Percentiles rank a stretch among this genome's conserved stretches.
phyloP scores from a whole-genome alignment of 352 stramenopile species.

The Phytophthora chlamydospora region DNA sequence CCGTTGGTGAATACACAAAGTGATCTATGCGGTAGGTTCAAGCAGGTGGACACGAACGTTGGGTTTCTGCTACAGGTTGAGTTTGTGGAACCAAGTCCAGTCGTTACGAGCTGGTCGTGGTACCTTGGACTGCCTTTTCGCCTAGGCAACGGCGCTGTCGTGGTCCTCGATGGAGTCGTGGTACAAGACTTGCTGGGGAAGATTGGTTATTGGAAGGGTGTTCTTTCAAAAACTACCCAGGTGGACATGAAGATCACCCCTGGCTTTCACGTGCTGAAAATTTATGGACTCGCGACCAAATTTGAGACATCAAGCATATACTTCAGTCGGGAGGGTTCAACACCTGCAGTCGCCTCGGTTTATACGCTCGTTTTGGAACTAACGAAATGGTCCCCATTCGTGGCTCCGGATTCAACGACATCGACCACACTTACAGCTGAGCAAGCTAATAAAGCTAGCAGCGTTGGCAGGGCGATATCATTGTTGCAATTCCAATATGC shows the following conservation, averaged over 20 bases:
- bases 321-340: slow-evolving; percentile 48
- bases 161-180: slow-evolving; percentile 54
- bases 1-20: slow-evolving; percentile 47
- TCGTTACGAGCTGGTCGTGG: slow-evolving; percentile 54
- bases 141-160: slow-evolving; percentile 45
- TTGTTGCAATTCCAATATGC: slow-evolving; percentile 49
- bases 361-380: slow-evolving; percentile 35
- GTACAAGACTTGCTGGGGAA: slow-evolving; percentile 53
- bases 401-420: slow-evolving; percentile 37
- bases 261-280: slow-evolving; percentile 47
- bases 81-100: slow-evolving; percentile 48
- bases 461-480: slow-evolving; percentile 49
- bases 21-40: slow-evolving; percentile 54
- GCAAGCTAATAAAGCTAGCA: slow-evolving; percentile 39
- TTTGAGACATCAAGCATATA: slow-evolving; percentile 60
- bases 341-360: slow-evolving; percentile 28
- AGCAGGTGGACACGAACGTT: slow-evolving; percentile 45
- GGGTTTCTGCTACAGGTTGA: slow-evolving; percentile 56
- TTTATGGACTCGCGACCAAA: slow-evolving; percentile 49
- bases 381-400: slow-evolving; percentile 45
- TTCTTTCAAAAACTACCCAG: slow-evolving; percentile 41
- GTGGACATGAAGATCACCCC: slow-evolving; percentile 50
- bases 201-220: slow-evolving; percentile 47
- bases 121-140: slow-evolving; percentile 63
- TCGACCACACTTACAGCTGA: slow-evolving; percentile 40